Evolutionary conservation across 805 yeast species (phyloP).

Genomic region (Martiniozyma abietophila): DNA sequence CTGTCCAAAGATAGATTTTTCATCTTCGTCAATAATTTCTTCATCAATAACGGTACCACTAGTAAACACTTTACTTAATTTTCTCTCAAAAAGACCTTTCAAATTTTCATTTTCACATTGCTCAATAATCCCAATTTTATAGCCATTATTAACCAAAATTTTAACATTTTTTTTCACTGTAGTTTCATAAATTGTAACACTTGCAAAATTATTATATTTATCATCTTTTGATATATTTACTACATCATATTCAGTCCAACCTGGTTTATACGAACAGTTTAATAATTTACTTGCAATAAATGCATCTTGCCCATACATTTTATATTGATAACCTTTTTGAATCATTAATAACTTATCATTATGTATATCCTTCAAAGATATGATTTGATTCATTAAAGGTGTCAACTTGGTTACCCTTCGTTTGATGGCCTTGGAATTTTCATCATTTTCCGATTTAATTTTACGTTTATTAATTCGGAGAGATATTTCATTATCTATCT

Average conservation of each 20-base stretch:
- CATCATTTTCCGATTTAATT: neutral
- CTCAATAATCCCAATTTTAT: slow-evolving; percentile 79
- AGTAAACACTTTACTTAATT: slow-evolving; percentile 65
- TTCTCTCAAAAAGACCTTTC: slow-evolving; percentile 47
- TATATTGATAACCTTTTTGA: slow-evolving; percentile 89
- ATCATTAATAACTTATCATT: slow-evolving; percentile 66
- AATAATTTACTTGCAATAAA: slow-evolving; percentile 52
- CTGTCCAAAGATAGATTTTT: slow-evolving; percentile 22
- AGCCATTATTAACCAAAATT: slow-evolving; percentile 59
- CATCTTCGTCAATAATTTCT: slow-evolving; percentile 11
- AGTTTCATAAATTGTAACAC: slow-evolving; percentile 76
- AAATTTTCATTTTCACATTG: slow-evolving; percentile 54
- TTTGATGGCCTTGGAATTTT: neutral
- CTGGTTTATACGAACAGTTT: slow-evolving; percentile 65
- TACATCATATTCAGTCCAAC: slow-evolving; percentile 46
- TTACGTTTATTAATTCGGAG: too few relatives aligned
- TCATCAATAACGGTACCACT: slow-evolving; percentile 76
- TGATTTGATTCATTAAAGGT: slow-evolving; percentile 73
- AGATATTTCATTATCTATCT: too few relatives aligned
- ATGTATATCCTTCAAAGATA: slow-evolving; percentile 51
- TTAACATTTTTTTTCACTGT: slow-evolving; percentile 70
- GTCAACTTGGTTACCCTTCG: slow-evolving; percentile 39
- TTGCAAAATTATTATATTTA: slow-evolving; percentile 55
- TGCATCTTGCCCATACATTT: slow-evolving; percentile 83
- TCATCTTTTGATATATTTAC: slow-evolving; percentile 33